Conservation (phyloP, 805 yeast species). For the Saccharomycopsis lassenensis region DNA sequence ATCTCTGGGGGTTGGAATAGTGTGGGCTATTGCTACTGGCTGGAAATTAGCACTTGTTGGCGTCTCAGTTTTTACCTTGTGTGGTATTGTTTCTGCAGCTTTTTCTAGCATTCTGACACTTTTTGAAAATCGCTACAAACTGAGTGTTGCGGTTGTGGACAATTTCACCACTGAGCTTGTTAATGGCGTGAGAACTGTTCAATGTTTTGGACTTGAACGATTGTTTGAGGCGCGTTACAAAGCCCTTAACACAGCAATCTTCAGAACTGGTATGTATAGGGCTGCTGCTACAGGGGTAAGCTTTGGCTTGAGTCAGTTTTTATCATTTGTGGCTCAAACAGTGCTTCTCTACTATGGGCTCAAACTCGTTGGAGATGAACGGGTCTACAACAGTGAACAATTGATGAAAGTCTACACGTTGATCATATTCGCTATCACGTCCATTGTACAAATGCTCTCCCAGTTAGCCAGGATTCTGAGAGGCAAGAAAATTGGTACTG, state of each 20-base stretch:
- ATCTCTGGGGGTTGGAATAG: constrained; percentile 46
- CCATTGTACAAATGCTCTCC: constrained; percentile 45
- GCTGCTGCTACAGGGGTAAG: constrained; percentile 60
- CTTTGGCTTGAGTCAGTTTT: constrained; percentile 42
- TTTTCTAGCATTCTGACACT: constrained; percentile 42
- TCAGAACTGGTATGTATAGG: constrained; percentile 35
- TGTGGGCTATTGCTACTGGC: constrained; percentile 71
- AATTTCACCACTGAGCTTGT: constrained; percentile 41
- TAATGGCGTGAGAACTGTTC: constrained; percentile 51
- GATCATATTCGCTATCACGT: constrained; percentile 60
- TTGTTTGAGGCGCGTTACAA: constrained; percentile 35
- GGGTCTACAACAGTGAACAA: constrained; percentile 42
- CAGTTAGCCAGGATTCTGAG: constrained; percentile 72
- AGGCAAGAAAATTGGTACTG: constrained; percentile 65
- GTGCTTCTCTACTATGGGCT: constrained; percentile 73
- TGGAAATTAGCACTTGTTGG: constrained; percentile 88
- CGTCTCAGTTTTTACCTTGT: constrained; percentile 59
- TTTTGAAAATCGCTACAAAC: constrained; percentile 53
- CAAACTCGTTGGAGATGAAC: constrained; percentile 46
- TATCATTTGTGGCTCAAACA: constrained; percentile 54
- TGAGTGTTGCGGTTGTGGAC: constrained; percentile 43
- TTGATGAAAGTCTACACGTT: constrained; percentile 63
- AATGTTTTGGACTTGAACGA: constrained; percentile 39
- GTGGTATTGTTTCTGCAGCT: constrained; percentile 37
- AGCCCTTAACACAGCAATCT: constrained; percentile 24